Evolutionary conservation across 78 protist species (phyloP), one percentile per base, ranked within the genome.

Genomic region (Dictyostelium purpureum): DNA sequence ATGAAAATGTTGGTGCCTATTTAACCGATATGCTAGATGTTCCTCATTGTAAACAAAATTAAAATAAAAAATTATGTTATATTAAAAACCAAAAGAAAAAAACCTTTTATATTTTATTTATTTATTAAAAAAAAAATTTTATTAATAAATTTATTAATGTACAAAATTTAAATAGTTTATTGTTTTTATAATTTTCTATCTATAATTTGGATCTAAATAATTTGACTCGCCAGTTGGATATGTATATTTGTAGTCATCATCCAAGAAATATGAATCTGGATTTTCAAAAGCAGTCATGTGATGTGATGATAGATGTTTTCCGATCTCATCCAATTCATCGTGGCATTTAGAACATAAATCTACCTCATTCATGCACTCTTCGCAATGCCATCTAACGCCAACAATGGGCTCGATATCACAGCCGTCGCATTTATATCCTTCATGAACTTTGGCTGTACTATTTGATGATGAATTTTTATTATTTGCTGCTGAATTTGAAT

Each of bases 341-440:
- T 73, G 52, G n/a, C 92, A 85, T 5, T 59, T 51, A 24, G 71
- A n/a, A 63, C 92, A 85, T 14, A 85, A 59, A 47, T 85, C 92
- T 12, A 85, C 33, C 9, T 76, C 81, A n/a, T 82, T 61, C 19
- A 85, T 42, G 35, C 92, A 85, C 71, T 85, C 92, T 49, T 73
- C 83, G 47, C 92, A 85, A 43, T 54, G 63, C 80, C 82, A 85
- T 57, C 92, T 70, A 11, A 19, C 31, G 21, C 92, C 92, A n/a
- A 85, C 18, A 18, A 85, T 85, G 31, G 92, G 92, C 45, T 85
- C 92, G 1, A 2, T 38, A 56, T 85, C 82, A 59, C 92, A 85
- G 1, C 92, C 92, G 73, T 85, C 92, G 61, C 92, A 85, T 59
- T 85, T 85, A 47, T 38, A 85, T 28, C 92, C 92, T 59, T 35